Percentiles rank a stretch among this genome's conserved stretches.
Conservation (phyloP, 2,329 filamentous ascomycete species). For the Herpotrichia juniperi region DNA sequence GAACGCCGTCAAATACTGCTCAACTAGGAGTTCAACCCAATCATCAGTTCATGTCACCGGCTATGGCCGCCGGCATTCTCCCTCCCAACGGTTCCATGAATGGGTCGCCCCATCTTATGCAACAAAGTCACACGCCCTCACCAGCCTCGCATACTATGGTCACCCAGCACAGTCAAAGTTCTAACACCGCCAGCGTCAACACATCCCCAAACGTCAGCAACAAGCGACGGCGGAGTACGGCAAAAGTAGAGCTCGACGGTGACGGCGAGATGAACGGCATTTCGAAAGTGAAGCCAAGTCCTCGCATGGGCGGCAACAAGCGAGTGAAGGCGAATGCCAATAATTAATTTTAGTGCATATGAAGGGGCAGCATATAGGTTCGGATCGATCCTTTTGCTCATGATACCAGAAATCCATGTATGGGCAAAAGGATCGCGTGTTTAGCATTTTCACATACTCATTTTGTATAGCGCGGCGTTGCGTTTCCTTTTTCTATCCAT, state of each 20-base stretch:
- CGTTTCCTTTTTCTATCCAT: conserved; percentile 9
- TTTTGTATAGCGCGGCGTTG: conserved; percentile 38
- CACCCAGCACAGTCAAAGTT: conserved; percentile 63
- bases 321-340: conserved; percentile 33
- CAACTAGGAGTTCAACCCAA: conserved; percentile 35
- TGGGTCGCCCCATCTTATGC: conserved; percentile 53
- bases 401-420: background rate
- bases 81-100: conserved; percentile 56
- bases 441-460: conserved; percentile 3
- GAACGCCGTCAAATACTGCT: conserved; percentile 38
- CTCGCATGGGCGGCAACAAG: conserved; percentile 47
- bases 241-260: conserved; percentile 65
- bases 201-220: conserved; percentile 67
- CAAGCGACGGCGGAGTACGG: conserved; percentile 66
- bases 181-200: conserved; percentile 61
- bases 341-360: conserved; percentile 1
- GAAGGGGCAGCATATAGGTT: background rate
- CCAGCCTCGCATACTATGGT: conserved; percentile 59
- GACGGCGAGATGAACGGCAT: conserved; percentile 46
- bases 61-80: conserved; percentile 61
- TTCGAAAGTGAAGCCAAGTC: conserved; percentile 58
- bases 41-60: conserved; percentile 63
- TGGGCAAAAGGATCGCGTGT: background rate
- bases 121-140: conserved; percentile 51
- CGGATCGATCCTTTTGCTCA: background rate